A percentile compares a stretch with the other conserved stretches of the same genome.
These are phyloP conservation scores for Pelargonium australe DNA, from an alignment of 441 rosid genomes.

Conservation along the genomic window DNA sequence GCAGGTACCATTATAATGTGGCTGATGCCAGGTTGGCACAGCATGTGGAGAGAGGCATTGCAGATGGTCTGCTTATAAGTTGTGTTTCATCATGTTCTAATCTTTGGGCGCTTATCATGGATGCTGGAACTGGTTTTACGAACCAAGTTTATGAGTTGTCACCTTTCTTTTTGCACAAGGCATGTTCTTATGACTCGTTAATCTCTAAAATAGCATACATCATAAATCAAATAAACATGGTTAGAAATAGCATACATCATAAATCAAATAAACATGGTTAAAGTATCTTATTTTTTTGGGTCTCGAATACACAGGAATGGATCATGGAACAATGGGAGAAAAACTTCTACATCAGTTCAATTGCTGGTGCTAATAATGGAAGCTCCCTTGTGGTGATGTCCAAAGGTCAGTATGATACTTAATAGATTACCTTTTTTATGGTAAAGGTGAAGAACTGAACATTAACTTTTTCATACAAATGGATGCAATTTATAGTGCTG, in stretches of 20 bases:
- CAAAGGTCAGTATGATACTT: conserved; percentile 45
- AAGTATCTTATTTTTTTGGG: conserved; percentile 11
- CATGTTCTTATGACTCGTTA: conserved; percentile 11
- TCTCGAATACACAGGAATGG: conserved; percentile 62
- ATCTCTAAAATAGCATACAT: background rate
- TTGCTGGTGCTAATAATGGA: conserved; percentile 88
- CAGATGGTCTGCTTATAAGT: conserved; percentile 90
- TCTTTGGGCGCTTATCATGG: conserved; percentile 98
- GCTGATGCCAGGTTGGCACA: conserved; percentile 89
- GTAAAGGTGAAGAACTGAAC: too few relatives aligned
- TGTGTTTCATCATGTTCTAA: conserved; percentile 88
- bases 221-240: background rate
- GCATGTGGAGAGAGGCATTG: conserved; percentile 89
- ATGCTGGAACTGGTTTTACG: conserved; percentile 92
- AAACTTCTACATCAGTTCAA: conserved; percentile 85
- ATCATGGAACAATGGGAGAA: conserved; percentile 99
- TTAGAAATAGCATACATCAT: background rate
- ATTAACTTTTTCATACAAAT: too few relatives aligned
- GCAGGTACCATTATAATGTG: conserved; percentile 94
- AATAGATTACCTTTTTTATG: background rate
- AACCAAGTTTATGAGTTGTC: conserved; percentile 83
- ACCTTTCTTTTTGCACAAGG: conserved; percentile 85
- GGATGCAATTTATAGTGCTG: too few relatives aligned
- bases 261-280: background rate
- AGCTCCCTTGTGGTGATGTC: conserved; percentile 98